Conservation (phyloP, 202 grass and related monocot genomes). For the Alloteropsis angusta region DNA sequence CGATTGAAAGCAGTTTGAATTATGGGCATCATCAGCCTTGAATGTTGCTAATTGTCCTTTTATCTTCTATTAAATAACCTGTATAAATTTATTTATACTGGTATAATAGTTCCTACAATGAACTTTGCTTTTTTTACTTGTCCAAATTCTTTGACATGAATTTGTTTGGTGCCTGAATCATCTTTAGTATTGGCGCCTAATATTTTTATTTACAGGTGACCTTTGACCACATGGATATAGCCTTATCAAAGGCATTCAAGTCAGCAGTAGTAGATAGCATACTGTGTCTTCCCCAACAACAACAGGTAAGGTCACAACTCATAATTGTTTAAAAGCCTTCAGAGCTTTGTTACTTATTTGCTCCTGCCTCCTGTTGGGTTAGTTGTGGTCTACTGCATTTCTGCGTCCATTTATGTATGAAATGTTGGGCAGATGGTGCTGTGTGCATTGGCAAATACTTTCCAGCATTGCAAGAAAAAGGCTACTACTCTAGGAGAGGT, state of each 20-base stretch:
- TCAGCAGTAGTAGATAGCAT: constrained; percentile 68
- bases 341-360: background rate
- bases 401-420: background rate
- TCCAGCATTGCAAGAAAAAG: constrained; percentile 66
- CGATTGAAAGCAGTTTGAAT: background rate
- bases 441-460: constrained; percentile 72
- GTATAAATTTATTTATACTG: background rate
- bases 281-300: constrained; percentile 86
- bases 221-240: constrained; percentile 85
- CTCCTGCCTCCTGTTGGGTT: background rate
- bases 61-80: background rate
- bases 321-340: background rate
- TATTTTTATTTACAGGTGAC: constrained; percentile 57
- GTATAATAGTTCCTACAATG: background rate
- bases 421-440: constrained; percentile 64
- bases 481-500: constrained; percentile 81
- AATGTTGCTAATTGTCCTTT: background rate
- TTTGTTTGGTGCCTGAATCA: background rate
- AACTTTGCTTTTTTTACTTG: background rate
- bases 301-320: constrained; percentile 54
- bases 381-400: background rate
- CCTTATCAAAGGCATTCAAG: constrained; percentile 84
- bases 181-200: background rate
- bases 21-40: background rate
- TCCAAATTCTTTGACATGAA: background rate